phyloP scores from a whole-genome alignment of 2,329 filamentous ascomycete species.

The Amylocarpus encephaloides region DNA sequence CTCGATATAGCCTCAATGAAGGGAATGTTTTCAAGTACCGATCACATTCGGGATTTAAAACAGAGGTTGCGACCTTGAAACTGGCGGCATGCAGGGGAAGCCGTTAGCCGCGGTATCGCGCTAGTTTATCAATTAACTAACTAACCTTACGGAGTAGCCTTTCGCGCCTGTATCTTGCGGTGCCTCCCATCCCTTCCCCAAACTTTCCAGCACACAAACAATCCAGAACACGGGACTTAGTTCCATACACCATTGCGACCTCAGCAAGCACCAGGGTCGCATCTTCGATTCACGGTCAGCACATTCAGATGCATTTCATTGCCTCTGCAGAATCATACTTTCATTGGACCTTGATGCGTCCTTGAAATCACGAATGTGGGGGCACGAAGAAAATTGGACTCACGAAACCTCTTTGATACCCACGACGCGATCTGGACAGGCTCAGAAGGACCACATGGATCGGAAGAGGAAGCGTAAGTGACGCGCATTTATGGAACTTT shows the following conservation, averaged over 20 bases:
- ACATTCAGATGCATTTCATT: constrained; percentile 33
- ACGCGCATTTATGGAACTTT: not conserved
- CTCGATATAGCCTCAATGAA: too few relatives aligned
- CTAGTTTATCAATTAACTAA: too few relatives aligned
- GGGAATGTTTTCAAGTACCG: too few relatives aligned
- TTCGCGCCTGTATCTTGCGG: too few relatives aligned
- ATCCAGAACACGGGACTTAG: constrained; percentile 6
- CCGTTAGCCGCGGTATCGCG: too few relatives aligned
- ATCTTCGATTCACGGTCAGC: constrained; percentile 6
- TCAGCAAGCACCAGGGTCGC: constrained; percentile 10
- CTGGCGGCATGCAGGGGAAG: too few relatives aligned
- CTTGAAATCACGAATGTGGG: constrained; percentile 33
- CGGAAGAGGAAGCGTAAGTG: constrained; percentile 56
- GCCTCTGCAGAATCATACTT: constrained; percentile 28
- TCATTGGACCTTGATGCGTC: constrained; percentile 29
- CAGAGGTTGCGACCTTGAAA: too few relatives aligned
- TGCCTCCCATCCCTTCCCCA: too few relatives aligned
- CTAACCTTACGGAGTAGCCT: too few relatives aligned
- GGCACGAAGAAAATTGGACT: constrained; percentile 27
- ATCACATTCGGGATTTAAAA: too few relatives aligned
- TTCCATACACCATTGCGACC: constrained; percentile 3
- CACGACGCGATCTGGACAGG: constrained; percentile 16
- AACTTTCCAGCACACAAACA: too few relatives aligned
- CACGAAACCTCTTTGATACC: constrained; percentile 18
- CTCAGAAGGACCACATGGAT: constrained; percentile 46